phyloP scores from a whole-genome alignment of 345 rosid species.

The Salix udensis region DNA sequence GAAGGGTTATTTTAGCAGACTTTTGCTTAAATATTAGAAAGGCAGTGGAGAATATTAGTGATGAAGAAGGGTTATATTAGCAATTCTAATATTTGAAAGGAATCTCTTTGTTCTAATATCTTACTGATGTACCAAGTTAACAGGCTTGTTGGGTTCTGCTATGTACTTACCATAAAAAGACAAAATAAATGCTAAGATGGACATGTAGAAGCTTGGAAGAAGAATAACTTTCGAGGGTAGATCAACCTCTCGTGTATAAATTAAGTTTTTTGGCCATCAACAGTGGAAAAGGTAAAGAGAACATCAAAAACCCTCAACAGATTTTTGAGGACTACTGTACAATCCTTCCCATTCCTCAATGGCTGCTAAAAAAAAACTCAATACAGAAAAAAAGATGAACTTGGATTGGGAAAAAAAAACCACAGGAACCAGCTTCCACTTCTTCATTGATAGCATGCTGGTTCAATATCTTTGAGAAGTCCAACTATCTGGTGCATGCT shows the following conservation, averaged over 20 bases:
- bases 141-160: not conserved
- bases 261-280: conserved; percentile 22
- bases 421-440: conserved; percentile 7
- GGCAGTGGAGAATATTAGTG: not conserved
- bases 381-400: conserved; percentile 1
- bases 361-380: conserved; percentile 18
- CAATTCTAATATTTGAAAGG: too few relatives aligned
- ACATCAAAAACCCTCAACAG: conserved; percentile 14
- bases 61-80: too few relatives aligned
- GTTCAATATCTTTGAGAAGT: conserved; percentile 88
- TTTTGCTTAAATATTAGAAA: not conserved
- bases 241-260: conserved; percentile 22
- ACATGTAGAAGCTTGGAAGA: not conserved
- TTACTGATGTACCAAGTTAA: not conserved
- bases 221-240: not conserved
- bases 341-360: conserved; percentile 16
- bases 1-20: not conserved
- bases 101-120: not conserved
- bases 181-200: not conserved
- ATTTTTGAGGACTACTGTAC: conserved; percentile 26
- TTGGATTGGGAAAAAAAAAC: not conserved
- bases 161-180: not conserved
- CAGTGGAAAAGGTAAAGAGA: conserved; percentile 9
- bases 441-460: conserved; percentile 38
- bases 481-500: conserved; percentile 97